A percentile compares a stretch with the other conserved stretches of the same genome.
Conservation (phyloP, 2,329 filamentous ascomycete genomes). For the Colletotrichum endophyticum region DNA sequence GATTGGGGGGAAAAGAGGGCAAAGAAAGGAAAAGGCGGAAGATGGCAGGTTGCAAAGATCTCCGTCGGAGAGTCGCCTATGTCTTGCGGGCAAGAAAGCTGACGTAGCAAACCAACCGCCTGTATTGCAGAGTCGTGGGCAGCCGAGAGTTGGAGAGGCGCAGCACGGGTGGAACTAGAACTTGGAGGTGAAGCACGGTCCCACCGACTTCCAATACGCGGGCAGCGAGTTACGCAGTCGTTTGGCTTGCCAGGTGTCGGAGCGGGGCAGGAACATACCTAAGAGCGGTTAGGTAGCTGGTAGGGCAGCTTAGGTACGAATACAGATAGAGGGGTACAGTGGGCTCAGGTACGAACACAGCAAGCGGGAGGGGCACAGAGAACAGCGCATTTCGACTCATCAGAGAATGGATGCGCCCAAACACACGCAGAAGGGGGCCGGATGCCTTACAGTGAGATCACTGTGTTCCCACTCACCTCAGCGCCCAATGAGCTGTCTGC, state of each 20-base stretch:
- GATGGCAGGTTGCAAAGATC: conserved; percentile 5
- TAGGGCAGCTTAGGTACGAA: conserved; percentile 3
- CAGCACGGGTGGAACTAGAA: conserved; percentile 21
- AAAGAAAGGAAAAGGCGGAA: background rate
- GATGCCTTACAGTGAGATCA: background rate
- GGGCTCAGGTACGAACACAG: background rate
- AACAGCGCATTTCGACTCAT: background rate
- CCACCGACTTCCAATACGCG: conserved; percentile 13
- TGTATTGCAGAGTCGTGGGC: conserved; percentile 15
- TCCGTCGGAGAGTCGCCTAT: conserved; percentile 17
- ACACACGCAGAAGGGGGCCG: background rate
- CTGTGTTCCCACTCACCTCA: background rate
- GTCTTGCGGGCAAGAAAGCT: conserved; percentile 20
- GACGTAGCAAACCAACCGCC: conserved; percentile 22
- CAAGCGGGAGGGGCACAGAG: background rate
- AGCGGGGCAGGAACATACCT: conserved; percentile 18
- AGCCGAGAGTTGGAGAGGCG: conserved; percentile 16
- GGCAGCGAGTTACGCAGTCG: conserved; percentile 13
- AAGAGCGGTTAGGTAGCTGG: background rate
- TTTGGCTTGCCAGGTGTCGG: conserved; percentile 12
- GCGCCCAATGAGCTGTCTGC: background rate
- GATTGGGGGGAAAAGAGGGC: background rate
- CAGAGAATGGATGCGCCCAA: background rate
- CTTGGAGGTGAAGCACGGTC: conserved; percentile 23
- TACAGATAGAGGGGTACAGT: background rate